Conservation (phyloP, 306 rosid species). For the Lathyrus aphaca region DNA sequence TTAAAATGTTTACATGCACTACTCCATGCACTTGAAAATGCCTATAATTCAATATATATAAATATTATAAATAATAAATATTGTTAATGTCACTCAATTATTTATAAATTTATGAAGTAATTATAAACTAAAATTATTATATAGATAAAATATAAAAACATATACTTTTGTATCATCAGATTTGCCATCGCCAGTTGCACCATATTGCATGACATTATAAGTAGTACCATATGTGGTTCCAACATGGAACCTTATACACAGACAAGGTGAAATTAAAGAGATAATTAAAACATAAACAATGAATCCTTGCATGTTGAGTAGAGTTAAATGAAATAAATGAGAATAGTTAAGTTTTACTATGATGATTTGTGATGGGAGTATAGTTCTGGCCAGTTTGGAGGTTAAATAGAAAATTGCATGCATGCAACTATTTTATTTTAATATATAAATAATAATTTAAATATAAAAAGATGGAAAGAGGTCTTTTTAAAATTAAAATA, state of each 20-base stretch:
- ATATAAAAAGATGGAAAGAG: no score
- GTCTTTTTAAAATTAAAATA: no score
- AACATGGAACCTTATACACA: background rate
- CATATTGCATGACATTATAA: background rate
- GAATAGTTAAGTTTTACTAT: no score
- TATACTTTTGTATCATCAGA: background rate
- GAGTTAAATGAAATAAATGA: background rate
- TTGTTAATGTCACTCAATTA: no score
- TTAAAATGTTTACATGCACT: no score
- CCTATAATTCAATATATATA: no score
- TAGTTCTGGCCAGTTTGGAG: background rate
- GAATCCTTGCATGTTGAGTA: background rate
- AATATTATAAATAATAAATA: no score
- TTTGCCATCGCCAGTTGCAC: background rate
- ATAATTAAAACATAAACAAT: background rate
- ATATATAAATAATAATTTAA: no score
- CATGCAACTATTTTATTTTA: no score
- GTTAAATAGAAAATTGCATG: background rate
- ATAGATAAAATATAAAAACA: background rate
- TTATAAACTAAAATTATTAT: background rate
- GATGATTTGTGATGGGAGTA: background rate
- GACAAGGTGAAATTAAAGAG: background rate
- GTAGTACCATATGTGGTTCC: background rate
- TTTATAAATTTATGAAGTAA: background rate
- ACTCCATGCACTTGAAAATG: no score